Evolutionary conservation across 2,329 filamentous ascomycete species (phyloP).

Genomic region (Chaetomiaceae sp.): DNA sequence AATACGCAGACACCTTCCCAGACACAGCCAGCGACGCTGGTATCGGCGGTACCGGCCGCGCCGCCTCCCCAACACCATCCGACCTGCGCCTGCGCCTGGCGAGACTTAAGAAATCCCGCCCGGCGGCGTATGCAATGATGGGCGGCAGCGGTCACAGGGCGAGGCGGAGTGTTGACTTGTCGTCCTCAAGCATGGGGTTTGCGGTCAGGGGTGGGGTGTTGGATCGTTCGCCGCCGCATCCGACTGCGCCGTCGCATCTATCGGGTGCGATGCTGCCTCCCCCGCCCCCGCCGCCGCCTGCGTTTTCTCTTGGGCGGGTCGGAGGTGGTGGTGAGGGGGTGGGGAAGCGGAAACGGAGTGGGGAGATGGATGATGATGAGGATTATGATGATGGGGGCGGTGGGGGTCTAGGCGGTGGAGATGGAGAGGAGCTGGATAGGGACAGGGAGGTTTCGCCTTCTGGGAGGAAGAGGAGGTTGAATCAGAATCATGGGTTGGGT

Average conservation of each 20-base stretch:
- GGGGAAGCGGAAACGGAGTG: conserved; percentile 14
- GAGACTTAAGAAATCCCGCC: conserved; percentile 6
- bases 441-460: conserved; percentile 6
- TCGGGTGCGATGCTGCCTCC: no score
- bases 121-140: background rate
- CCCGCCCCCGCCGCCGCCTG: no score
- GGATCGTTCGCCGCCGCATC: no score
- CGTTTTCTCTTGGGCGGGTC: no score
- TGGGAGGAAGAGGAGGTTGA: conserved; percentile 9
- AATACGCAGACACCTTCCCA: background rate
- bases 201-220: no score
- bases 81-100: conserved; percentile 15
- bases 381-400: background rate
- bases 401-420: background rate
- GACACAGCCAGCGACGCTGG: no score
- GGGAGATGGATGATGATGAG: background rate
- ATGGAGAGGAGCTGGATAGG: background rate
- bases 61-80: conserved; percentile 4
- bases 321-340: no score
- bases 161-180: conserved; percentile 7
- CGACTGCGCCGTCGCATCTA: no score
- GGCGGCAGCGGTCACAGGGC: no score
- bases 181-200: background rate
- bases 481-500: background rate
- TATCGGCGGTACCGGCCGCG: no score